phyloP scores from a whole-genome alignment of 169 alveolate species.

The Cryptosporidium muris region DNA sequence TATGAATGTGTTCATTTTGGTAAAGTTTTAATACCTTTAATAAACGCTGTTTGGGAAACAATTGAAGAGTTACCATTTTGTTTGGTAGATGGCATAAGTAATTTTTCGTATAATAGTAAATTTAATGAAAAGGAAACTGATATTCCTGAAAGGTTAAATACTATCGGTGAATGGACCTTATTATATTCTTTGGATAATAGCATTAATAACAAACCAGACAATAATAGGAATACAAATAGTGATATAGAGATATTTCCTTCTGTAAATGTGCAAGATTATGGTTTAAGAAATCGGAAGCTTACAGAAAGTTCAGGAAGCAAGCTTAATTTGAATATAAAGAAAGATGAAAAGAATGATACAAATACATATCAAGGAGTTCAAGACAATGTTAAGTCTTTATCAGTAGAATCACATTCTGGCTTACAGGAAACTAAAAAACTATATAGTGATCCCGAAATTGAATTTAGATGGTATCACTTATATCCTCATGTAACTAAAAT shows the following conservation, averaged over 20 bases:
- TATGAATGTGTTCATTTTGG: conserved; percentile 66
- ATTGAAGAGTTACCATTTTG: conserved; percentile 15
- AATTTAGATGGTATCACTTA: conserved; percentile 57
- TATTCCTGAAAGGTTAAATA: too few relatives aligned
- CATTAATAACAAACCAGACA: not conserved
- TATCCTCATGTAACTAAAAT: conserved; percentile 46
- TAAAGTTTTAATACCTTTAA: conserved; percentile 54
- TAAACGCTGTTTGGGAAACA: not conserved
- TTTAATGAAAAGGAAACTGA: not conserved
- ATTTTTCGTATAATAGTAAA: not conserved
- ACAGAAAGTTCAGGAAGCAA: conserved; percentile 10
- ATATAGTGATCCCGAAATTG: not conserved
- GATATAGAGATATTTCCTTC: too few relatives aligned
- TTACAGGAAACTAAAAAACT: not conserved
- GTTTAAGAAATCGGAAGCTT: not conserved
- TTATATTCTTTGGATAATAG: not conserved
- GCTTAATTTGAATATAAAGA: conserved; percentile 24
- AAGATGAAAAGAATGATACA: conserved; percentile 3
- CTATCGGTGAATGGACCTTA: not conserved
- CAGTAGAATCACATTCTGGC: not conserved
- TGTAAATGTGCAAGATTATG: not conserved
- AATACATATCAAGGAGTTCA: not conserved
- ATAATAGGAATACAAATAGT: not conserved
- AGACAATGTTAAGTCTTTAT: not conserved
- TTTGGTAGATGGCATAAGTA: not conserved